These are phyloP conservation scores for Favolaschia claudopus DNA, from an alignment of 768 basidiomycete species.

Conservation along the genomic window DNA sequence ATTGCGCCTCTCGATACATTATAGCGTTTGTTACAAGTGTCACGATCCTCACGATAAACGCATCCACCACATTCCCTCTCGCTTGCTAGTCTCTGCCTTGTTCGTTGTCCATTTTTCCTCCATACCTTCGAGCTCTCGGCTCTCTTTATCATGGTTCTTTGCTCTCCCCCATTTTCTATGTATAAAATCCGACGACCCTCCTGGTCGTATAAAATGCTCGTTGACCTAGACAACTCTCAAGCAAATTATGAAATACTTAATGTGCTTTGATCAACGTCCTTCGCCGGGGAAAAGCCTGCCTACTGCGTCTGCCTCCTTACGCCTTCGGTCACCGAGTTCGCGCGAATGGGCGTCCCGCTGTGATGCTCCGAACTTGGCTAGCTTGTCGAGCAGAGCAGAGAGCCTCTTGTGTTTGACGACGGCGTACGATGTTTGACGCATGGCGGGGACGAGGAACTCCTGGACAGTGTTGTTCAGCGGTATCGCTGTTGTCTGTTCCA, in stretches of 20 bases:
- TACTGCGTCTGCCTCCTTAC: constrained; percentile 81
- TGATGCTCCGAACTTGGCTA: constrained; percentile 70
- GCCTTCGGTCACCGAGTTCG: constrained; percentile 74
- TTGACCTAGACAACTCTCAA: constrained; percentile 47
- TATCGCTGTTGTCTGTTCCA: constrained; percentile 70
- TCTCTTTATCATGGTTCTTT: constrained; percentile 28
- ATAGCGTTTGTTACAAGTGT: constrained; percentile 59
- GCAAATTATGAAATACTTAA: constrained; percentile 33
- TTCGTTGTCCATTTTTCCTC: constrained; percentile 34
- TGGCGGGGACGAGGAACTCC: constrained; percentile 77
- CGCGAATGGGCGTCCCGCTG: constrained; percentile 66
- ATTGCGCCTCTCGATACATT: constrained; percentile 55
- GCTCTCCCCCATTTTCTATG: constrained; percentile 31
- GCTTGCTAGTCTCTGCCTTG: constrained; percentile 43
- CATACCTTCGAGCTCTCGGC: constrained; percentile 31
- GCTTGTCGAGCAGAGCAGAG: constrained; percentile 79
- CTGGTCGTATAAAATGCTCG: constrained; percentile 38
- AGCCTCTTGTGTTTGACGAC: constrained; percentile 75
- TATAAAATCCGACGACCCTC: constrained; percentile 40
- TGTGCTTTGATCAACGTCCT: constrained; percentile 50
- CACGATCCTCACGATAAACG: constrained; percentile 70
- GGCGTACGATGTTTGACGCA: constrained; percentile 71
- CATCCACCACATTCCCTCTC: constrained; percentile 52
- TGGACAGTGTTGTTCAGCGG: constrained; percentile 76
- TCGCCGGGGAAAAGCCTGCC: constrained; percentile 78